phyloP scores from a whole-genome alignment of 306 rosid species.

The Clitoria ternatea region DNA sequence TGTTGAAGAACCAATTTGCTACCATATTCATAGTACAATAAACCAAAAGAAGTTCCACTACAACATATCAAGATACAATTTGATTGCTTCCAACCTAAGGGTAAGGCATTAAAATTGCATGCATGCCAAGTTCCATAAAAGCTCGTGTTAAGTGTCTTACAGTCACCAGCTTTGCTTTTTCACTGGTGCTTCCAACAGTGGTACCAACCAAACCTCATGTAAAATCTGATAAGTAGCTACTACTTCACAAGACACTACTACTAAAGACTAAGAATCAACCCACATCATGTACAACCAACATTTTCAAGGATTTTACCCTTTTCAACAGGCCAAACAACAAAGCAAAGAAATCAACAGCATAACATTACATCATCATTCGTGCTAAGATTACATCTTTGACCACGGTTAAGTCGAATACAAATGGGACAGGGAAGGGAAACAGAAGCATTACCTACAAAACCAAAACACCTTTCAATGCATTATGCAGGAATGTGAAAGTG shows the following conservation, averaged over 20 bases:
- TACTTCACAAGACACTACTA: conserved; percentile 46
- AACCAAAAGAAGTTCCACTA: conserved; percentile 22
- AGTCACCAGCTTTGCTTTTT: conserved; percentile 19
- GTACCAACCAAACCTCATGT: conserved; percentile 14
- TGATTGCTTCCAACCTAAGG: neutral
- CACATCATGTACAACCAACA: conserved; percentile 77
- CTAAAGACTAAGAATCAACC: conserved; percentile 74
- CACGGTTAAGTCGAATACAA: conserved; percentile 45
- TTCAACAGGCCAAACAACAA: conserved; percentile 37
- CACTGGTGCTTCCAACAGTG: conserved; percentile 10
- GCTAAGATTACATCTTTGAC: conserved; percentile 60
- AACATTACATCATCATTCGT: conserved; percentile 47
- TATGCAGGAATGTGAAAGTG: conserved; percentile 40
- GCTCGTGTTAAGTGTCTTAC: neutral
- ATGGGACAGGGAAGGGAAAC: conserved; percentile 38
- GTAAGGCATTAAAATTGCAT: neutral
- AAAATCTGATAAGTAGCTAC: conserved; percentile 38
- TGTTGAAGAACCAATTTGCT: conserved; percentile 17
- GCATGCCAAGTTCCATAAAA: conserved; percentile 12
- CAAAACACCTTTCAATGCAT: conserved; percentile 49
- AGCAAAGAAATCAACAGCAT: conserved; percentile 44
- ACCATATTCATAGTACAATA: neutral
- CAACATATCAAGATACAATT: conserved; percentile 18
- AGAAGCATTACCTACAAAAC: conserved; percentile 42
- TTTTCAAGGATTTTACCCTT: conserved; percentile 36